Base-by-base conservation (phyloP, 805 yeast species). In the Dipodascus geniculatus region DNA sequence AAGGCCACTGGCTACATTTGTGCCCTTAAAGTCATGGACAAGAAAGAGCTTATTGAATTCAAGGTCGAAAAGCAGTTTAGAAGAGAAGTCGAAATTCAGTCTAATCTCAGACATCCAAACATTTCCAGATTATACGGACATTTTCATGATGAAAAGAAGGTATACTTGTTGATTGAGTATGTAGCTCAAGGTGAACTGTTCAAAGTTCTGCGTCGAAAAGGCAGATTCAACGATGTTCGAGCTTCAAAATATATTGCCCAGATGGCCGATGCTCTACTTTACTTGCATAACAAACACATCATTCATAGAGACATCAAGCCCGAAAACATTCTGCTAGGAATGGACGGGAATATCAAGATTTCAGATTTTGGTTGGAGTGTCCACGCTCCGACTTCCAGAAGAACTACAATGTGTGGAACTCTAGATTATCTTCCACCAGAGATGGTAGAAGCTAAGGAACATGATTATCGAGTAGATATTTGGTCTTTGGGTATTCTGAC, bases 351-450 rank as follows among this genome's bases (percentile, higher is more conserved):
- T 22, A 75, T 91, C 53, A 91, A 90, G 65, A 75, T 91, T 42
- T 84, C 96, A 19, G 99, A 91, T 69, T 91, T 93, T 66, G 99
- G 99, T 14, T 91, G 97, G 97, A 85, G 95, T 54, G 91, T 90
- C 2, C 81, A 81, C 59, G 76, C 85, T 0, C 79, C 80, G 0
- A 69, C 77, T 0, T 69, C 74, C 38, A 77, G 79, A 57, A 72
- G 96, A 62, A 74, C 81, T 16, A 91, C 98, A 0, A 78, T 93
- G 72, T 93, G 98, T 68, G 98, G 99, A 0, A 93, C 99, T 0
- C 72, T 91, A 44, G 98, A 93, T 68, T 91, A 91, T 61, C 69
- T 93, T 16, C 95, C 98, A 0, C 99, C 99, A 4, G 99, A 91
- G 69, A 83, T 93, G 85, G 87, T 91, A 3, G 93, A 85, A 57